A percentile compares a stretch with the other conserved stretches of the same genome.
These are phyloP conservation scores for Rheum nobile DNA, from an alignment of 148 eudicot genomes.

Conservation along the genomic window DNA sequence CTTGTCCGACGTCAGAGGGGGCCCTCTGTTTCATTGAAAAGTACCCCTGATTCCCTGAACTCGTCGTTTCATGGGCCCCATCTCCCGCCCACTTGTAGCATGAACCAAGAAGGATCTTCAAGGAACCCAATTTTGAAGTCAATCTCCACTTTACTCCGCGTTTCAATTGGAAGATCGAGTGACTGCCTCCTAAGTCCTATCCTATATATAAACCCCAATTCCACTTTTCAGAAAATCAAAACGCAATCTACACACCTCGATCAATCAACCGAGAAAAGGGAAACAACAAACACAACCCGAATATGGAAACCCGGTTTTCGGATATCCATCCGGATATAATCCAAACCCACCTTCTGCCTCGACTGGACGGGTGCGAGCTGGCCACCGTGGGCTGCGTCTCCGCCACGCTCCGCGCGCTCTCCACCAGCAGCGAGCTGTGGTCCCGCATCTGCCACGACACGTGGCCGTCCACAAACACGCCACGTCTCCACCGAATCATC, in stretches of 20 bases:
- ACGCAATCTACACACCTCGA: neutral
- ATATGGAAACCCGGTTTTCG: slow-evolving; percentile 16
- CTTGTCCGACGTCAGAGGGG: neutral
- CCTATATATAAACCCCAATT: too few species aligned
- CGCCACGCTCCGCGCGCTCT: slow-evolving; percentile 43
- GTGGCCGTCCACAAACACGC: slow-evolving; percentile 65
- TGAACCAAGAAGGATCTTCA: neutral
- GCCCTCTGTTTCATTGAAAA: too few species aligned
- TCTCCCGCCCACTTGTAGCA: neutral
- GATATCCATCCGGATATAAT: slow-evolving; percentile 42
- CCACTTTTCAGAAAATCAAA: too few species aligned
- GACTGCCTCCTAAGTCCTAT: too few species aligned
- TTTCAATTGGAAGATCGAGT: neutral
- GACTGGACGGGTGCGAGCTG: slow-evolving; percentile 59
- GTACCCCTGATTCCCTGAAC: neutral
- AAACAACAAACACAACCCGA: neutral
- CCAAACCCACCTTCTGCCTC: slow-evolving; percentile 42
- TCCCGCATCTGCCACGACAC: slow-evolving; percentile 43
- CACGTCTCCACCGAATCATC: slow-evolving; percentile 33
- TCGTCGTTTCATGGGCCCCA: neutral
- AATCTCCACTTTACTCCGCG: neutral
- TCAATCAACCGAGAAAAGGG: neutral
- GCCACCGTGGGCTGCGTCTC: slow-evolving; percentile 47
- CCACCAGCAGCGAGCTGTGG: slow-evolving; percentile 46
- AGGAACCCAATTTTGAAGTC: too few species aligned